Base-by-base conservation (phyloP, 768 basidiomycete species). In the Hebeloma cylindrosporum region DNA sequence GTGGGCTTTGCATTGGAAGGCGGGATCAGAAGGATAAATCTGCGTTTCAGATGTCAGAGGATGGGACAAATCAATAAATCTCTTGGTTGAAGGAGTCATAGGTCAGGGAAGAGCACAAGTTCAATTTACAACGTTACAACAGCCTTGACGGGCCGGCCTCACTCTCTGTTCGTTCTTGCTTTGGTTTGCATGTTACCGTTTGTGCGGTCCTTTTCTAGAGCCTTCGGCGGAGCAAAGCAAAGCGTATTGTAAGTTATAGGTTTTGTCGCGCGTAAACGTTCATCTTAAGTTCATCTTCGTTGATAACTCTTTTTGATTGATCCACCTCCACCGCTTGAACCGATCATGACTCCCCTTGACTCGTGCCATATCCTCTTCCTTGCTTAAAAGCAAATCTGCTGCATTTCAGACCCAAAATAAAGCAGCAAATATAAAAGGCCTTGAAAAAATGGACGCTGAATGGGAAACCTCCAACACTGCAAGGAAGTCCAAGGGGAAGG, bases 11-110 rank as follows among this genome's bases (percentile, higher is more conserved):
- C 66, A 70, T 14, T 47, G 50, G 60, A 78, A 82, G 10, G 50
- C 38, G 1, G 79, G 79, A 54, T 85, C 82, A 1, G 77, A 78
- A 2, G 78, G 74, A 61, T 82, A 86, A 14, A 74, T 63, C 36
- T 70, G 75, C 13, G 74, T 74, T 23, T 55, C 52, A 22, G 63
- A 45, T 35, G 73, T 59, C 49, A 85, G 67, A 10, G 65, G 60
- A 50, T 82, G 79, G 3, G 77, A 72, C 14, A 84, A 74, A 60
- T 83, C 80, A 54, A 82, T 61, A 48, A 75, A 48, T 37, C 36
- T 43, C 9, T 30, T 32, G 4, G 29, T 9, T 6, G 29, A 38
- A 11, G 42, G 23, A 36, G 20, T 44, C 27, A 40, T 41, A n/a
- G 40, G 43, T 25, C 16, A 39, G 17, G 17, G 27, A 23, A 33